Base-by-base conservation (phyloP, 2,329 filamentous ascomycete species). In the Aspergillus ochraceoroseus region DNA sequence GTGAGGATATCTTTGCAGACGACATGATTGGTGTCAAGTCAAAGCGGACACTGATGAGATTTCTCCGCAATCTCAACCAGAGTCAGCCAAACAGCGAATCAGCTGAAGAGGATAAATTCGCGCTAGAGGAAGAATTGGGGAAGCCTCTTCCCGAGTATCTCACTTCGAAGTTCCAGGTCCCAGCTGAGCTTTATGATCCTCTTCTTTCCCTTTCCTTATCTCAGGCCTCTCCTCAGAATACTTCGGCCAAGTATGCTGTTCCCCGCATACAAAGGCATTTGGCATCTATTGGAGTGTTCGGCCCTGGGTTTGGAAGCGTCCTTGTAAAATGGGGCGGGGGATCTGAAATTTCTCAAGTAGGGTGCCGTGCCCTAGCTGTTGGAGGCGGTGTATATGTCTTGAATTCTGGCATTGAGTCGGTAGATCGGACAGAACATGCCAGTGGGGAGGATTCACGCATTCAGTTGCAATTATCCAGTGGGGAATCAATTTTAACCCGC, bases 241-340 rank as follows among this genome's bases (percentile, higher is more conserved):
- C 76, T 2, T 70, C 79, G 2, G 78, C 79, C 1, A 80, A 82
- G 36, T 80, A 79, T 55, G 87, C 87, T 0, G 66, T 96, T 15
- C 75, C 78, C 2, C 75, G 79, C 17, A 85, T 96, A 41, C 76
- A 83, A 51, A 79, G 82, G 30, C 89, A 98, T 64, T 70, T 96
- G 35, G 77, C 78, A 9, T 95, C 90, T 0, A 89, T 94, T 65
- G 89, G 90, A 5, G 70, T 86, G 3, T 90, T 95, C 54, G 90
- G 90, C 0, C 77, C 85, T 32, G 88, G 90, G 7, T 96, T 96
- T 60, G 86, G 86, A 36, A 86, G 87, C 32, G 80, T 98, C 8
- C 79, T 94, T 51, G 83, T 89, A 14, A 95, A 95, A 72, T 98
- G 88, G 83, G 90, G 90, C 32, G 88, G 90, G 18, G 73, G 85